A percentile compares a stretch with the other conserved stretches of the same genome.
These are phyloP conservation scores for Talaromyces trachyspermus DNA, from an alignment of 495 filamentous ascomycete genomes.

Conservation along the genomic window DNA sequence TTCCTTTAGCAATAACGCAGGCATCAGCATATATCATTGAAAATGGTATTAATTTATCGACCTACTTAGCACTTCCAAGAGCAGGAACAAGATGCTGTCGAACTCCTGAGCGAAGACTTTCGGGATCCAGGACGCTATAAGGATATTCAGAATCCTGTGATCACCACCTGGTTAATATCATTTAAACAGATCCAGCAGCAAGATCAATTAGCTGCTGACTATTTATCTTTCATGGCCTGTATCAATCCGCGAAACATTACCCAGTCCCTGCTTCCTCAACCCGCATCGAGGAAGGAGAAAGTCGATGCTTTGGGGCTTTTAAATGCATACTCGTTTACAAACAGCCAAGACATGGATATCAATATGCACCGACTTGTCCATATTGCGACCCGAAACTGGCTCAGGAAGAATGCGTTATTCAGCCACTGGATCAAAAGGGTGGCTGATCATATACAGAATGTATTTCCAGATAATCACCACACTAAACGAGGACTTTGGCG, in stretches of 20 bases:
- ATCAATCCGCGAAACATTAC: slow-evolving; percentile 25
- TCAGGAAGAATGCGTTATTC: slow-evolving; percentile 8
- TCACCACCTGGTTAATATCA: slow-evolving; percentile 48
- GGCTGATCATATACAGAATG: slow-evolving; percentile 7
- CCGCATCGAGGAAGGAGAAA: slow-evolving; percentile 7
- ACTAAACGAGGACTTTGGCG: slow-evolving; percentile 18
- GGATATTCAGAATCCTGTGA: slow-evolving; percentile 41
- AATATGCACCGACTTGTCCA: slow-evolving; percentile 21
- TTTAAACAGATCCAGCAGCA: slow-evolving; percentile 37
- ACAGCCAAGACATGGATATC: background rate
- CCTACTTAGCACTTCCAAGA: slow-evolving; percentile 41
- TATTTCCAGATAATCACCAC: slow-evolving; percentile 15
- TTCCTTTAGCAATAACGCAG: slow-evolving; percentile 37
- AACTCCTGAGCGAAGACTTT: slow-evolving; percentile 45
- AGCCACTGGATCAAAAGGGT: slow-evolving; percentile 8
- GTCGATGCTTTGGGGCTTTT: slow-evolving; percentile 25
- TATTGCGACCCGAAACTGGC: slow-evolving; percentile 27
- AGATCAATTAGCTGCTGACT: slow-evolving; percentile 23
- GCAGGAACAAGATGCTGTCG: slow-evolving; percentile 29
- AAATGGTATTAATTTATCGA: slow-evolving; percentile 24
- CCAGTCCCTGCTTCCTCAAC: slow-evolving; percentile 11
- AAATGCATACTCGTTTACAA: slow-evolving; percentile 26
- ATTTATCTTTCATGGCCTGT: slow-evolving; percentile 37
- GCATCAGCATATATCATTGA: slow-evolving; percentile 38
- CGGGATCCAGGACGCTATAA: slow-evolving; percentile 35